Evolutionary conservation across 192 early-diverging fungal species (phyloP).

Genomic region (Backusella mclennaniae): DNA sequence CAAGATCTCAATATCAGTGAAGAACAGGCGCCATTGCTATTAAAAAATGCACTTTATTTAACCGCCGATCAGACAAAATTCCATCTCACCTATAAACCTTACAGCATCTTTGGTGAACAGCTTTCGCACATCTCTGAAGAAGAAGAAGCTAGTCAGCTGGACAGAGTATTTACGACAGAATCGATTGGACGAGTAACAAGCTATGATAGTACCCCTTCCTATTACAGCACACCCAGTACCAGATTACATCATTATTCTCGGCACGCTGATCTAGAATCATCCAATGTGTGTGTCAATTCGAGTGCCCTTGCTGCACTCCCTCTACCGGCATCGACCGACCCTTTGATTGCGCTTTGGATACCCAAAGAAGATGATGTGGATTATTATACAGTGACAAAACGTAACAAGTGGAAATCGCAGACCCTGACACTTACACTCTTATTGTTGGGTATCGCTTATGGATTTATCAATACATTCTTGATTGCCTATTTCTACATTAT

Average conservation of each 20-base stretch:
- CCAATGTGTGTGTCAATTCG: background rate
- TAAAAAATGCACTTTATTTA: slow-evolving; percentile 16
- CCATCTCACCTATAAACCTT: slow-evolving; percentile 17
- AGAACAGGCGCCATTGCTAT: slow-evolving; percentile 15
- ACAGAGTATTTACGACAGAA: slow-evolving; percentile 11
- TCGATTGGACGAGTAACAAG: slow-evolving; percentile 1
- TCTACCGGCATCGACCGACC: slow-evolving; percentile 2
- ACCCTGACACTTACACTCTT: background rate
- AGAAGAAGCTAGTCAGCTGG: slow-evolving; percentile 23
- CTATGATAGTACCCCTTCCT: slow-evolving; percentile 8
- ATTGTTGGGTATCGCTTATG: background rate
- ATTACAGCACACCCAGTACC: background rate
- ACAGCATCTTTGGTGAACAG: slow-evolving; percentile 31
- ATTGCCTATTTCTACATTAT: background rate
- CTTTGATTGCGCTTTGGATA: background rate
- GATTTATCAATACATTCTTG: slow-evolving; percentile 3
- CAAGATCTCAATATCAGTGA: slow-evolving; percentile 9
- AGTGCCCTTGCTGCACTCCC: slow-evolving; percentile 7
- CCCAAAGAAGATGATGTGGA: background rate
- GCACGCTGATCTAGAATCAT: background rate
- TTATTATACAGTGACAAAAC: background rate
- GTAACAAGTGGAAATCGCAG: background rate
- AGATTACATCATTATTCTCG: slow-evolving; percentile 6
- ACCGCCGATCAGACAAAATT: slow-evolving; percentile 7
- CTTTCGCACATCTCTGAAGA: slow-evolving; percentile 29